These are phyloP conservation scores for Alternaria ventricosa DNA, from an alignment of 2,329 filamentous ascomycete species.

Conservation along the genomic window DNA sequence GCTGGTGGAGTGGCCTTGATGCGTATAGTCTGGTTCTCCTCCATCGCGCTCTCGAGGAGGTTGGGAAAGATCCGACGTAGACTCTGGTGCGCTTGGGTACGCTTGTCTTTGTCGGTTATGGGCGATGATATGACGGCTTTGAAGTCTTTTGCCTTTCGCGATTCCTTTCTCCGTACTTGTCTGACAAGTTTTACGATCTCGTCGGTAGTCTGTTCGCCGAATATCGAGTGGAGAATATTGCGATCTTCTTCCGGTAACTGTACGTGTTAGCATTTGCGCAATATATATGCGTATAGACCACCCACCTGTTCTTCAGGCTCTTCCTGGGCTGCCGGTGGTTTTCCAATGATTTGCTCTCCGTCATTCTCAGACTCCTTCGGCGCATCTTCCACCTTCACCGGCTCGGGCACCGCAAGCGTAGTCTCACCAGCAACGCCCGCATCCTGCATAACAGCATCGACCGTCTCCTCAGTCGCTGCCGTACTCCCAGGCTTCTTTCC, in stretches of 20 bases:
- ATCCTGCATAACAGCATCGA: slow-evolving; percentile 25
- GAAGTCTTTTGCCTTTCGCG: slow-evolving; percentile 63
- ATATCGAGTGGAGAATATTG: slow-evolving; percentile 51
- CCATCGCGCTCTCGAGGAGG: slow-evolving; percentile 77
- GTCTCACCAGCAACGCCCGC: slow-evolving; percentile 20
- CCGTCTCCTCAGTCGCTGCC: slow-evolving; percentile 32
- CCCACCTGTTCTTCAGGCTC: slow-evolving; percentile 24
- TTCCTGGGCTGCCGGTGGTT: slow-evolving; percentile 8
- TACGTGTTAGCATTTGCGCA: slow-evolving; percentile 11
- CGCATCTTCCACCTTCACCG: neutral
- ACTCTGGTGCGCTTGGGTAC: slow-evolving; percentile 68
- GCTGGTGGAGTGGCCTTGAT: slow-evolving; percentile 58
- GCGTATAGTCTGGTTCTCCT: slow-evolving; percentile 71
- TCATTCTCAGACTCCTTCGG: slow-evolving; percentile 15
- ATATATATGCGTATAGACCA: neutral
- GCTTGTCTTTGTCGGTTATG: slow-evolving; percentile 66
- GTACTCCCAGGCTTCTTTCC: slow-evolving; percentile 17
- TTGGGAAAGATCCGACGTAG: slow-evolving; percentile 82
- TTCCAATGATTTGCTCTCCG: neutral
- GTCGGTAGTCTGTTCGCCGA: slow-evolving; percentile 59
- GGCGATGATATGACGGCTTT: slow-evolving; percentile 60
- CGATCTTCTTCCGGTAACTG: slow-evolving; percentile 50
- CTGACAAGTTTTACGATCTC: slow-evolving; percentile 63
- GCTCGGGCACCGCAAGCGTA: slow-evolving; percentile 5
- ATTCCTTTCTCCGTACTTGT: slow-evolving; percentile 60